These are phyloP conservation scores for Brasenia schreberi DNA, from an alignment of 164 flowering plant species.

Conservation along the genomic window DNA sequence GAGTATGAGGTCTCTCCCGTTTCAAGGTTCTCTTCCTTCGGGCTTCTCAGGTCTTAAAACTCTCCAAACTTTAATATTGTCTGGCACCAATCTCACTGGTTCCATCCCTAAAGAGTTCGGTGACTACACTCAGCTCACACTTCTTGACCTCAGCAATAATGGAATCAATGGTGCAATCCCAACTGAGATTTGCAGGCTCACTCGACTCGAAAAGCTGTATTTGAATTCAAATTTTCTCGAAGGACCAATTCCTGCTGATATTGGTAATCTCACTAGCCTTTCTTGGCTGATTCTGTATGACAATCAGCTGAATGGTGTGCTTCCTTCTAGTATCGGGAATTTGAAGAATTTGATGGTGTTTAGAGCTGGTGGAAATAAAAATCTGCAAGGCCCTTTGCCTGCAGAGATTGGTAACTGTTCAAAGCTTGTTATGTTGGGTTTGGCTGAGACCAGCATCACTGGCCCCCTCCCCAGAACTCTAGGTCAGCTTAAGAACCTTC, in stretches of 20 bases:
- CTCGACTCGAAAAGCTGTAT: constrained; percentile 36
- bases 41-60: constrained; percentile 46
- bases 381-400: constrained; percentile 79
- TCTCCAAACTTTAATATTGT: constrained; percentile 41
- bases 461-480: constrained; percentile 65
- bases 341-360: constrained; percentile 42
- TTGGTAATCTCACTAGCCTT: constrained; percentile 61
- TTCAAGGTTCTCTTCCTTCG: constrained; percentile 72
- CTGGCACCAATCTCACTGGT: constrained; percentile 69
- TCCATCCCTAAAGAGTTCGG: constrained; percentile 61
- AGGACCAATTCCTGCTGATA: constrained; percentile 49
- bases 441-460: constrained; percentile 79
- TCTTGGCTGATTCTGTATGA: constrained; percentile 44
- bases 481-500: constrained; percentile 52
- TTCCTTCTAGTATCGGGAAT: constrained; percentile 64
- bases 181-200: constrained; percentile 44
- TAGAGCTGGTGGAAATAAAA: constrained; percentile 78
- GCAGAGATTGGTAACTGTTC: constrained; percentile 77
- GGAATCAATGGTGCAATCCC: constrained; percentile 68
- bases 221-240: constrained; percentile 53
- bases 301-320: constrained; percentile 57
- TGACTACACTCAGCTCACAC: constrained; percentile 28
- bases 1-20: constrained; percentile 36
- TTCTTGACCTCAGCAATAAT: constrained; percentile 63
- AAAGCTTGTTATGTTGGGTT: constrained; percentile 50